A percentile compares a stretch with the other conserved stretches of the same genome.
Conservation (phyloP, 768 basidiomycete genomes). For the Crassisporium funariophilum region DNA sequence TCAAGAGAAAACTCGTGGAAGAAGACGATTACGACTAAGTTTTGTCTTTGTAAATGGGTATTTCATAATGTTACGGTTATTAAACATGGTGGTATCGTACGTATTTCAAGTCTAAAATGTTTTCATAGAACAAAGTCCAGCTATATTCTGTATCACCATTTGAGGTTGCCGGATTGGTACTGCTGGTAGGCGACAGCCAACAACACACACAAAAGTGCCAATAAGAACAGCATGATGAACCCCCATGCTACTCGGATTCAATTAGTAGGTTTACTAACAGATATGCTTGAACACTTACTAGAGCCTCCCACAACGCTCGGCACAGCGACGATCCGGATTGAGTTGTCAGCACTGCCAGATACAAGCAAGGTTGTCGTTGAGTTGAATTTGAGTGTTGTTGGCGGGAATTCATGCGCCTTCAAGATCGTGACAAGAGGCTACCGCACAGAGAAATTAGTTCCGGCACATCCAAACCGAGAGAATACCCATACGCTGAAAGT, state of each 20-base stretch:
- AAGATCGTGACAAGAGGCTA: conserved; percentile 88
- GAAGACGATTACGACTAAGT: conserved; percentile 78
- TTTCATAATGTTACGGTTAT: too few species aligned
- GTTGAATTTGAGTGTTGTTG: conserved; percentile 88
- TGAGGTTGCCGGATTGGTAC: conserved; percentile 11
- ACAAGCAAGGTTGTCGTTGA: conserved; percentile 78
- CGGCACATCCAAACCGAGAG: neutral
- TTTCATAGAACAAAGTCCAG: too few species aligned
- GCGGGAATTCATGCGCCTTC: conserved; percentile 93
- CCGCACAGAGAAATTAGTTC: conserved; percentile 3
- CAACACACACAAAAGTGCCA: conserved; percentile 45
- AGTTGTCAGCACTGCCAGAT: conserved; percentile 90
- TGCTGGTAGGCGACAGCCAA: conserved; percentile 44
- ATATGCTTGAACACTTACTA: conserved; percentile 43
- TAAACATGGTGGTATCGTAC: too few species aligned
- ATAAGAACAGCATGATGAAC: conserved; percentile 38
- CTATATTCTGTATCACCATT: conserved; percentile 18
- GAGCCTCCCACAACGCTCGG: conserved; percentile 43
- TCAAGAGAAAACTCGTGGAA: conserved; percentile 80
- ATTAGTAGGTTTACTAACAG: conserved; percentile 9
- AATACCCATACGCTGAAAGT: conserved; percentile 66
- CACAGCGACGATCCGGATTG: conserved; percentile 66
- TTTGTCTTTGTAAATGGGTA: too few species aligned
- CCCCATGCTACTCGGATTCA: conserved; percentile 38
- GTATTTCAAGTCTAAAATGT: too few species aligned